Conservation (phyloP, 129 eudicot species). For the Escallonia herrerae region DNA sequence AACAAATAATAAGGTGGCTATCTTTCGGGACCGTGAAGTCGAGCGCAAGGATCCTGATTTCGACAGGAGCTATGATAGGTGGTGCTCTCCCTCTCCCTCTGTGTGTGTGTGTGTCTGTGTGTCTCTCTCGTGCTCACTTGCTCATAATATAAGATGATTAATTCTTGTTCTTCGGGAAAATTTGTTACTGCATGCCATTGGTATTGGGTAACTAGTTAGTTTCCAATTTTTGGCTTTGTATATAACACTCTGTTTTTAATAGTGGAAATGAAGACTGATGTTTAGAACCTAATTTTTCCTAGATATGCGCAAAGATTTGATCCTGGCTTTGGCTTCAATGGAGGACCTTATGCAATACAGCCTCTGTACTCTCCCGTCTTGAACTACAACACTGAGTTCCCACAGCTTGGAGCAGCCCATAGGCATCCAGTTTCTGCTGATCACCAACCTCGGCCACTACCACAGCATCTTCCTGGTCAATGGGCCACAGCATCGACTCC, state of each 20-base stretch:
- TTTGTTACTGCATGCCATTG: background rate
- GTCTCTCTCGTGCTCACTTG: no score
- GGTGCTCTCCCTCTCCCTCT: background rate
- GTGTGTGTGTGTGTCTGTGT: background rate
- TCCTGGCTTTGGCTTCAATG: slow-evolving; percentile 90
- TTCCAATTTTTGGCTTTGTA: background rate
- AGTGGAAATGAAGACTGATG: background rate
- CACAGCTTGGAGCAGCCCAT: slow-evolving; percentile 81
- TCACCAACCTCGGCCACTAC: slow-evolving; percentile 57
- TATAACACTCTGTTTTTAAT: no score
- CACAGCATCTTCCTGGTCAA: slow-evolving; percentile 65
- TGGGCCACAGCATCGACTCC: slow-evolving; percentile 73
- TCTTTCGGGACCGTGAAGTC: slow-evolving; percentile 79
- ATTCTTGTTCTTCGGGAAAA: no score
- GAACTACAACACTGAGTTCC: slow-evolving; percentile 91
- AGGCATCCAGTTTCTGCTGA: slow-evolving; percentile 56
- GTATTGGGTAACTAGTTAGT: background rate
- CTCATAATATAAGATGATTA: no score
- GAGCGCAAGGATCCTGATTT: slow-evolving; percentile 87
- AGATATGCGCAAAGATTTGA: slow-evolving; percentile 93
- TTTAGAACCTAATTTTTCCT: background rate
- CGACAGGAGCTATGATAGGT: slow-evolving; percentile 85
- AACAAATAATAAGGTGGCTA: slow-evolving; percentile 64
- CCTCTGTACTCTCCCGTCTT: slow-evolving; percentile 87
- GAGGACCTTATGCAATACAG: slow-evolving; percentile 67